These are phyloP conservation scores for Leccinum incarnatum DNA, from an alignment of 768 basidiomycete species.

Conservation along the genomic window DNA sequence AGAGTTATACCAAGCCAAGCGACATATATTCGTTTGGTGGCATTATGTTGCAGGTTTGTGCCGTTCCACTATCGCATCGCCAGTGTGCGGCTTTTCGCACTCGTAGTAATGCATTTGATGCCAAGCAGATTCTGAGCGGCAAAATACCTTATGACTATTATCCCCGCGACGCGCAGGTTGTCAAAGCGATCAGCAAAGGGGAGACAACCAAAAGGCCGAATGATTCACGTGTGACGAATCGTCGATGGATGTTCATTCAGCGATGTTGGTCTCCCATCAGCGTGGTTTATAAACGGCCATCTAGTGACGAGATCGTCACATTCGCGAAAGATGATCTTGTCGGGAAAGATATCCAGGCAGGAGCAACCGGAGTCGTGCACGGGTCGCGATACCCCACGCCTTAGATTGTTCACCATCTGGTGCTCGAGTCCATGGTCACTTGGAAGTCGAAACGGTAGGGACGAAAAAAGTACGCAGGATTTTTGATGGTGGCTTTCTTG, in stretches of 20 bases:
- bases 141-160: conserved; percentile 4
- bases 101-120: not conserved
- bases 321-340: conserved; percentile 1
- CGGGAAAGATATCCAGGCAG: not conserved
- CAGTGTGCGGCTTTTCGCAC: not conserved
- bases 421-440: not conserved
- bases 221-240: not conserved
- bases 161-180: conserved; percentile 1
- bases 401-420: not conserved
- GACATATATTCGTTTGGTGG: conserved; percentile 26
- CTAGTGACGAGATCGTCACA: conserved; percentile 1
- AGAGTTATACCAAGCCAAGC: not conserved
- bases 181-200: not conserved
- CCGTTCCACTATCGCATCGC: not conserved
- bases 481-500: not conserved
- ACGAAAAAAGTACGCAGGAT: too few species aligned
- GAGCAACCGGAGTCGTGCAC: not conserved
- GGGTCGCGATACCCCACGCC: too few species aligned
- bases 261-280: conserved; percentile 4
- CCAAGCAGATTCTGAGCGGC: conserved; percentile 8
- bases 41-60: conserved; percentile 26
- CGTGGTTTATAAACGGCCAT: not conserved
- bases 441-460: not conserved
- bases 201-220: not conserved
- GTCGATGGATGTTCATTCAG: conserved; percentile 5